Conservation (phyloP, 305 asterid genomes). For the Fraxinus platypoda region DNA sequence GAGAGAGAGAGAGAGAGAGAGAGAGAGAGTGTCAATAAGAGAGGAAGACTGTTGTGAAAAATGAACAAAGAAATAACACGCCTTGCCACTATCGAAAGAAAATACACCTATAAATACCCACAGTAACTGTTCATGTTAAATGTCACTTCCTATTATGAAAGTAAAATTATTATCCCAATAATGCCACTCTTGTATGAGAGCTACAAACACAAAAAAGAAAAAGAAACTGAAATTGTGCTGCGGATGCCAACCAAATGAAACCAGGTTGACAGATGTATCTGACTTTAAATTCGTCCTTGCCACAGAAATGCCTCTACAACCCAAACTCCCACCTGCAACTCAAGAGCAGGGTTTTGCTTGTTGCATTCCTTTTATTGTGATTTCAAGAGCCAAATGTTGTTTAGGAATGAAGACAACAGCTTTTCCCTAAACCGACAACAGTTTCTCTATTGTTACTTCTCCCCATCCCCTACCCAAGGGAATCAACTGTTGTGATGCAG, state of each 20-base stretch:
- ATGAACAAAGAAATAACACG: background rate
- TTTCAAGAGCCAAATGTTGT: background rate
- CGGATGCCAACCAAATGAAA: background rate
- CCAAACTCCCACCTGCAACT: background rate
- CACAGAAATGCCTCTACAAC: background rate
- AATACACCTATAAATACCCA: background rate
- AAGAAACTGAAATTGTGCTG: background rate
- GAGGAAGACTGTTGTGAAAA: background rate
- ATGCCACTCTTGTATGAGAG: background rate
- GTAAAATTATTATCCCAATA: background rate
- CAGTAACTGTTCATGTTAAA: background rate
- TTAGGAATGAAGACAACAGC: background rate
- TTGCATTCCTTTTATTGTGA: background rate
- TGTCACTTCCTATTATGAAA: background rate
- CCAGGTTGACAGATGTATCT: background rate
- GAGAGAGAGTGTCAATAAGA: conserved; percentile 14
- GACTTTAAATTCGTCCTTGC: background rate
- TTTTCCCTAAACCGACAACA: background rate
- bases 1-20: too few relatives aligned
- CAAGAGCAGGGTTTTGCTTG: background rate
- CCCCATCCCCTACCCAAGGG: background rate
- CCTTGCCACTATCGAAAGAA: background rate
- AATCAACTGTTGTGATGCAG: background rate
- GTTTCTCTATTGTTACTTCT: background rate
- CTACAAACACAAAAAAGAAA: background rate